Evolutionary conservation across 2,329 filamentous ascomycete genomes (phyloP), one percentile per base, ranked within the genome.

Genomic region (Nakataea oryzae): DNA sequence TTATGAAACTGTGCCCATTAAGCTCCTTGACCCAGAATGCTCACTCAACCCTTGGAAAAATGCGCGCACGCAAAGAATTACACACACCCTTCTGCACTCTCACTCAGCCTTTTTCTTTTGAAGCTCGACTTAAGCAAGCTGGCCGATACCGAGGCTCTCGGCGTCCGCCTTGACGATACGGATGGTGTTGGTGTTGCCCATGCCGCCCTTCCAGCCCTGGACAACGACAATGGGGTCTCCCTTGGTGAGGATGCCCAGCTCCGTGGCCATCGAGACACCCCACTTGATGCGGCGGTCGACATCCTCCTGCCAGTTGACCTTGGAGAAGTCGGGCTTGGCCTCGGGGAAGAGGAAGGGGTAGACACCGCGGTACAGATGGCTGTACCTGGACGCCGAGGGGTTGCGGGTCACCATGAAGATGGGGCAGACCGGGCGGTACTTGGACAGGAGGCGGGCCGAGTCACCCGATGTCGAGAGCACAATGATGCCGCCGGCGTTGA

Each of bases 381-480:
- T 89, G 78, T 95, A 97, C 78, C 95, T 85, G 64, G 92, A 89
- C 61, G 95, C 91, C 67, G 84, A 86, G 59, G 86, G 79, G 75
- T 89, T 96, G 71, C 95, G 89, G 67, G 93, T 96, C 67, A 99
- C 90, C 93, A 97, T 97, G 83, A 99, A 93, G 80, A 99, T 97
- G 70, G 95, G 95, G 86, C 93, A 97, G 67, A 97, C 93, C 60
- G 95, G 95, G 73, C 95, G 90, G 82, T 97, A 99, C 83, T 99
- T 99, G 81, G 93, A 96, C 68, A 97, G 83, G 66, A 97, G 87
- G 71, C 95, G 92, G 64, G 95, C 95, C 67, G 93, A 97, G 72
- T 91, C 90, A 73, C 95, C 95, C 68, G 93, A 96, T 61, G 95
- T 99, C 70, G 93, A 97, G 70, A 99, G 82, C 66, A 97, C 93